Base-by-base conservation (phyloP, 345 rosid genomes). In the Microthlaspi erraticum region DNA sequence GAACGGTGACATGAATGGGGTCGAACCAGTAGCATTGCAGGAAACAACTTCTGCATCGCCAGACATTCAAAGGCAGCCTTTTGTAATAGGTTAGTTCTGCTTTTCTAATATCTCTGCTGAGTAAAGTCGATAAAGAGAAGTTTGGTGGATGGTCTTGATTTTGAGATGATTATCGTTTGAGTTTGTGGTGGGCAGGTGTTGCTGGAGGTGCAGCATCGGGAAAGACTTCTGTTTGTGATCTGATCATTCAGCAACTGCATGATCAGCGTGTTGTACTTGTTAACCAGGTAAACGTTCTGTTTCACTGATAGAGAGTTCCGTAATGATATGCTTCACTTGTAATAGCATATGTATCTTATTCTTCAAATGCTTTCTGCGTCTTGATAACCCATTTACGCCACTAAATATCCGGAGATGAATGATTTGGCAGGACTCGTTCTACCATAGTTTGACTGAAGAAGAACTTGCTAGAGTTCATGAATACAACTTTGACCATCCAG, bases 151-250 rank as follows among this genome's bases (percentile, higher is more conserved):
- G 45, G 42, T 67, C 72, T 42, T 44, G 10, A 16, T 67, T 66
- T 32, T 38, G 62, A 68, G 63, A 55, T 55, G 32, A 9, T 63
- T 55, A 48, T 13, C 7, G 56, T 49, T 38, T 60, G 65, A 2
- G 14, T 66, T 60, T 29, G 26, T 49, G 60, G 42, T 60, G 68
- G 48, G 2, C 41, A 92, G 98, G 98, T 53, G 98, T 92, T 79
- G 96, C 93, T 62, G 97, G 98, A 16, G 98, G 98, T 19, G 93
- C 98, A 0, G 97, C 98, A 46, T 87, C 98, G n/a, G 98, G 98
- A 41, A 92, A 92, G 80, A 90, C 98, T 64, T 85, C 98, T 41
- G 97, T 92, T 39, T 92, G 98, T 53, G 97, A 92, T 81, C 85
- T 92, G 96, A 92, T 92, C 17, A 92, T 92, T 75, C 98, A 92